phyloP scores from a whole-genome alignment of 2,329 filamentous ascomycete species.

The Microsporum canis region DNA sequence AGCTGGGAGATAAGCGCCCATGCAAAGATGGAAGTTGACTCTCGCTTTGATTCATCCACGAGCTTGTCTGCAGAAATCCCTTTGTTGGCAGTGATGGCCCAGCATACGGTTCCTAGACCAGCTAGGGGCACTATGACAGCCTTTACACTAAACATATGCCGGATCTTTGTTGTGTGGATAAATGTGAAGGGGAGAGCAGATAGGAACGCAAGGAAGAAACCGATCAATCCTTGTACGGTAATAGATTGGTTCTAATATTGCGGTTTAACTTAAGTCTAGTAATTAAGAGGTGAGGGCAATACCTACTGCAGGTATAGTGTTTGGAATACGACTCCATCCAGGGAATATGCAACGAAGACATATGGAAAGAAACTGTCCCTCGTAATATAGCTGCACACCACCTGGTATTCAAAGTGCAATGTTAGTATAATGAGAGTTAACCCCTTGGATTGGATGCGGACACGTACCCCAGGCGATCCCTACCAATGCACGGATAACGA shows the following conservation, averaged over 20 bases:
- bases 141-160: constrained; percentile 29
- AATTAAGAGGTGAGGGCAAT: neutral
- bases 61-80: constrained; percentile 16
- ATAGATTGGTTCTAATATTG: constrained; percentile 16
- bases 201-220: constrained; percentile 19
- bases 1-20: constrained; percentile 32
- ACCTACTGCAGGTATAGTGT: constrained; percentile 17
- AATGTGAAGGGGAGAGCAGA: constrained; percentile 22
- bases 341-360: constrained; percentile 21
- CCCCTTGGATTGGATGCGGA: neutral
- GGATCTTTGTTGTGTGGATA: constrained; percentile 28
- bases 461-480: constrained; percentile 16
- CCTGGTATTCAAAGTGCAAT: constrained; percentile 6
- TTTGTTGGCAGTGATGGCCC: constrained; percentile 22
- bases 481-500: constrained; percentile 14
- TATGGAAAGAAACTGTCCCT: constrained; percentile 19
- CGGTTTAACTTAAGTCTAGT: neutral
- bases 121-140: constrained; percentile 27
- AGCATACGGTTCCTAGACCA: constrained; percentile 29
- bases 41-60: constrained; percentile 9
- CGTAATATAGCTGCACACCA: constrained; percentile 17
- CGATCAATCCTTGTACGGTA: constrained; percentile 19
- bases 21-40: constrained; percentile 22
- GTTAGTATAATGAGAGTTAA: neutral
- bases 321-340: constrained; percentile 17